Conservation (phyloP, 228 moss, liverwort and hornwort genomes). For the Sphagnum fallax region DNA sequence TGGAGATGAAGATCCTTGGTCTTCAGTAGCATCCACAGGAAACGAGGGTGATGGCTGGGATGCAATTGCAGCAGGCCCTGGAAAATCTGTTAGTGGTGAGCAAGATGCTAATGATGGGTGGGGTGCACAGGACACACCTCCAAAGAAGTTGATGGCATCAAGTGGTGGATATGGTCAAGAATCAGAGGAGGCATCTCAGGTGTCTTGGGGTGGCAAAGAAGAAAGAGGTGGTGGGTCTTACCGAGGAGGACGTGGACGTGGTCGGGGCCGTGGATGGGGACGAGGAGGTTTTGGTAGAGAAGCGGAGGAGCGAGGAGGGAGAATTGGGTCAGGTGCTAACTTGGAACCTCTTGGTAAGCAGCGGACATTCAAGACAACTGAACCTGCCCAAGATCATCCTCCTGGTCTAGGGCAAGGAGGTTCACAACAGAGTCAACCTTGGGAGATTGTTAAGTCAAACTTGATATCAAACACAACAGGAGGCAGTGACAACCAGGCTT, state of each 20-base stretch:
- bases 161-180: not conserved
- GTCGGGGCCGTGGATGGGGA: constrained; percentile 18
- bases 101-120: not conserved
- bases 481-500: not conserved
- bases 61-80: not conserved
- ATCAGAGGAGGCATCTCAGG: not conserved
- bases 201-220: not conserved
- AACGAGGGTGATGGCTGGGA: not conserved
- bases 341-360: constrained; percentile 16
- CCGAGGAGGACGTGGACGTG: constrained; percentile 7
- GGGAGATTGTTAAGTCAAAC: not conserved
- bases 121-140: not conserved
- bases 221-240: not conserved
- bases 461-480: not conserved
- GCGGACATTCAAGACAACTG: not conserved
- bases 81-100: not conserved
- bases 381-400: too few species aligned
- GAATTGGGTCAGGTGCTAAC: constrained; percentile 20
- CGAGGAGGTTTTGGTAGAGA: constrained; percentile 26
- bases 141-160: not conserved
- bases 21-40: not conserved
- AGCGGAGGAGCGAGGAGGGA: constrained; percentile 8
- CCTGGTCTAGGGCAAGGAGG: too few species aligned
- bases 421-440: too few species aligned
- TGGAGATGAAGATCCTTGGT: not conserved